These are phyloP conservation scores for Clarireedia hainanense DNA, from an alignment of 2,329 filamentous ascomycete species.

Conservation along the genomic window DNA sequence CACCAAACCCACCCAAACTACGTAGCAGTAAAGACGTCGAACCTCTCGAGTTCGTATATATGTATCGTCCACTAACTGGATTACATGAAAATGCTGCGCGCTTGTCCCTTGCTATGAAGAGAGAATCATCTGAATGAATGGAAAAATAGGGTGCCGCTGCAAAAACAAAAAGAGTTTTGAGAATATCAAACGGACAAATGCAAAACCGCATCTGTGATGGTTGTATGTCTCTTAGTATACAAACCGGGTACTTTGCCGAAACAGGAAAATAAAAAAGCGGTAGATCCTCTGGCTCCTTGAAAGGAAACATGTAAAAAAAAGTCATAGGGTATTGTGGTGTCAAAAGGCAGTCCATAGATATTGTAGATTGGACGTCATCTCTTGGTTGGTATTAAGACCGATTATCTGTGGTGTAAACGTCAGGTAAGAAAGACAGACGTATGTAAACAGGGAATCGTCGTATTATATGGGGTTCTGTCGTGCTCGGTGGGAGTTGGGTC, in stretches of 20 bases:
- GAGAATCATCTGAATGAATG: not conserved
- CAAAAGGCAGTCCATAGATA: not conserved
- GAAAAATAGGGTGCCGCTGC: not conserved
- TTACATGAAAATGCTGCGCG: not conserved
- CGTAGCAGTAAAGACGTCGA: not conserved
- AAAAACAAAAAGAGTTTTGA: not conserved
- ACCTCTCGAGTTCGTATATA: not conserved
- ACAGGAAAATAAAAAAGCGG: not conserved
- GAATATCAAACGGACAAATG: not conserved
- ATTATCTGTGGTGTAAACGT: not conserved
- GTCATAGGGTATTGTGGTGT: conserved; percentile 1
- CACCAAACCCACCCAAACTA: no score
- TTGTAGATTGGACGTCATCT: not conserved
- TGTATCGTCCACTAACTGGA: not conserved
- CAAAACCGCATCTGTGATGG: not conserved
- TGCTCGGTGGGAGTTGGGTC: not conserved
- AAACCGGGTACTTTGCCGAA: not conserved
- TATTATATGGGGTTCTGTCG: conserved; percentile 3
- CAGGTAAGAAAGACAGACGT: not conserved
- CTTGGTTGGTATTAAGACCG: not conserved
- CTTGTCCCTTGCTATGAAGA: not conserved
- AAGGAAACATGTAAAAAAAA: not conserved
- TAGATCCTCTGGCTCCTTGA: not conserved
- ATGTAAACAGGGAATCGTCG: not conserved
- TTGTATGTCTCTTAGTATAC: conserved; percentile 3